phyloP scores from a whole-genome alignment of 2,329 filamentous ascomycete genomes.

The Alternaria panax region DNA sequence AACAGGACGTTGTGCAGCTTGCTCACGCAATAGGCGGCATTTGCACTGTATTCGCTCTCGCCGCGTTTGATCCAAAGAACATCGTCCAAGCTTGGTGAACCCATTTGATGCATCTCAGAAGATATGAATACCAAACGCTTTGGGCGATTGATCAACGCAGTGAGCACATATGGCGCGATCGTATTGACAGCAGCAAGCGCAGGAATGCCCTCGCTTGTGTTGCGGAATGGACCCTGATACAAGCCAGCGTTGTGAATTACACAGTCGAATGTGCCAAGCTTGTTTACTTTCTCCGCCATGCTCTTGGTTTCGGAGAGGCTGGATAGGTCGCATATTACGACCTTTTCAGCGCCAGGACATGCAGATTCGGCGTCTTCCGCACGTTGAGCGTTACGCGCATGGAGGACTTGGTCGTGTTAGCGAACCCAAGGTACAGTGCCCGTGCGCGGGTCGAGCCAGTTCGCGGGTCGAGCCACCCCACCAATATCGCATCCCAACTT shows the following conservation, averaged over 20 bases:
- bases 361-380: constrained; percentile 58
- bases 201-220: constrained; percentile 58
- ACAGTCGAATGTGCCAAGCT: constrained; percentile 60
- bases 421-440: no score
- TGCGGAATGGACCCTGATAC: constrained; percentile 53
- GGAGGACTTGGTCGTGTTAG: constrained; percentile 50
- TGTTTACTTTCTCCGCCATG: constrained; percentile 61
- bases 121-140: constrained; percentile 62
- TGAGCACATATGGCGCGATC: constrained; percentile 65
- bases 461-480: no score
- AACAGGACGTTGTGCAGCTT: constrained; percentile 66
- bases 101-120: constrained; percentile 60
- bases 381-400: constrained; percentile 64
- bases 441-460: no score
- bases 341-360: constrained; percentile 59
- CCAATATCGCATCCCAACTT: no score
- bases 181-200: constrained; percentile 64
- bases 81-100: constrained; percentile 54
- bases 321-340: constrained; percentile 62
- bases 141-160: constrained; percentile 58
- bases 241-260: constrained; percentile 67
- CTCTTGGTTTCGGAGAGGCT: constrained; percentile 60
- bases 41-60: constrained; percentile 44
- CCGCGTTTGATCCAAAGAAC: constrained; percentile 50
- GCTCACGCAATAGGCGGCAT: constrained; percentile 60